These are phyloP conservation scores for Wallacemonas rigidus DNA, from an alignment of 208 protist genomes.

Conservation along the genomic window DNA sequence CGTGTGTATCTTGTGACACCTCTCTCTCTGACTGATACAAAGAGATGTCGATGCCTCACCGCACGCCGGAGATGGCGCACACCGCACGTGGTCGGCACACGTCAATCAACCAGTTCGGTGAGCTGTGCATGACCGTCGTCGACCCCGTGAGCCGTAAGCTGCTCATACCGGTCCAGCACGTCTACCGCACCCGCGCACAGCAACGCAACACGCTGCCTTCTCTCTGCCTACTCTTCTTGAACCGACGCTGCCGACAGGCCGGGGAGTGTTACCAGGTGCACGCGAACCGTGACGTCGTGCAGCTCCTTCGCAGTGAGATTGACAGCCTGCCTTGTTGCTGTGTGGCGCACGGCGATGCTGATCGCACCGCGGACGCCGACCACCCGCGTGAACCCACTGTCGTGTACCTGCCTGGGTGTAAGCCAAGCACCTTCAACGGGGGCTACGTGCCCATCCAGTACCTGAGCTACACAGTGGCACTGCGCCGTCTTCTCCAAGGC, in stretches of 20 bases:
- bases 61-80: not conserved
- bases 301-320: constrained; percentile 50
- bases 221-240: constrained; percentile 80
- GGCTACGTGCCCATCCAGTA: constrained; percentile 46
- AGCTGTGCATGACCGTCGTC: constrained; percentile 63
- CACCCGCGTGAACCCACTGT: constrained; percentile 18
- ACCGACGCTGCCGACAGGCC: constrained; percentile 64
- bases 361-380: constrained; percentile 26
- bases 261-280: constrained; percentile 81
- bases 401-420: constrained; percentile 37
- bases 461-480: constrained; percentile 68
- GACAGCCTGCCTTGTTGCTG: constrained; percentile 78
- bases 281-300: constrained; percentile 56
- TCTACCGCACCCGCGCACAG: constrained; percentile 65
- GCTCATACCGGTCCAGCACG: constrained; percentile 53
- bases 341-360: constrained; percentile 67
- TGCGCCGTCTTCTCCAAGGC: constrained; percentile 51
- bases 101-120: constrained; percentile 36
- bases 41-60: not conserved
- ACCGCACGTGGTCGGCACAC: constrained; percentile 31
- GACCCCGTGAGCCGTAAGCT: constrained; percentile 80
- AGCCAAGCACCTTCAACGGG: constrained; percentile 21
- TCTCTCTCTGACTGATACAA: too few relatives aligned
- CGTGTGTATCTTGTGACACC: too few relatives aligned
- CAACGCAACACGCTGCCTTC: constrained; percentile 56